phyloP scores from a whole-genome alignment of 176 grass and related monocot genomes.

The maize (Zea mays) region DNA sequence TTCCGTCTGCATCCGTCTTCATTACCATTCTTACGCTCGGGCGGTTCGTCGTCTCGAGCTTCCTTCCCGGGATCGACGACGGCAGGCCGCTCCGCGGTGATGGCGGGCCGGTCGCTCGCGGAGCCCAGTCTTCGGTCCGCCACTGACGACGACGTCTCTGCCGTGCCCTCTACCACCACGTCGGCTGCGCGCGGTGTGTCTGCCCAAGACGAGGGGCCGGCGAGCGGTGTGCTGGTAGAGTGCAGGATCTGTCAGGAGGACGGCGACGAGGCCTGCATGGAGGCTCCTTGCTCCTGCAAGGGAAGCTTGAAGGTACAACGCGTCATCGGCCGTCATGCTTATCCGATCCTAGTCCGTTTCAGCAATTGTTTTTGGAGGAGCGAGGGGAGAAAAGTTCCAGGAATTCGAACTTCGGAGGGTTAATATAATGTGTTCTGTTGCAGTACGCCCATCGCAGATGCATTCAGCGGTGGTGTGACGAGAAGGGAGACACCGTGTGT shows the following conservation, averaged over 20 bases:
- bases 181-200: neutral
- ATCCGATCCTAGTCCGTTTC: neutral
- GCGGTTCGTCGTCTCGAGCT: neutral
- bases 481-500: slow-evolving; percentile 77
- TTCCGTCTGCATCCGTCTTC: neutral
- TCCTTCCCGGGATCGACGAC: slow-evolving; percentile 34
- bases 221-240: slow-evolving; percentile 44
- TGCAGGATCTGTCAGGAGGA: slow-evolving; percentile 93
- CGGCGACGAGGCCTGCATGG: slow-evolving; percentile 57
- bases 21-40: slow-evolving; percentile 10
- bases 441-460: slow-evolving; percentile 81
- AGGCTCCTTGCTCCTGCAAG: slow-evolving; percentile 75
- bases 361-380: neutral
- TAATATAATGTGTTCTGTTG: slow-evolving; percentile 4
- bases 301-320: slow-evolving; percentile 75
- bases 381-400: too few relatives aligned
- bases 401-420: too few relatives aligned
- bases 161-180: slow-evolving; percentile 12
- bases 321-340: neutral
- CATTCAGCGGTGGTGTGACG: slow-evolving; percentile 83
- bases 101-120: slow-evolving; percentile 63
- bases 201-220: neutral
- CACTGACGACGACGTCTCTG: slow-evolving; percentile 47
- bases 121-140: slow-evolving; percentile 56
- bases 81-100: slow-evolving; percentile 59